A percentile compares a stretch with the other conserved stretches of the same genome.
phyloP scores from a whole-genome alignment of 2,329 filamentous ascomycete genomes.

The Arthrobotrys musiformis region DNA sequence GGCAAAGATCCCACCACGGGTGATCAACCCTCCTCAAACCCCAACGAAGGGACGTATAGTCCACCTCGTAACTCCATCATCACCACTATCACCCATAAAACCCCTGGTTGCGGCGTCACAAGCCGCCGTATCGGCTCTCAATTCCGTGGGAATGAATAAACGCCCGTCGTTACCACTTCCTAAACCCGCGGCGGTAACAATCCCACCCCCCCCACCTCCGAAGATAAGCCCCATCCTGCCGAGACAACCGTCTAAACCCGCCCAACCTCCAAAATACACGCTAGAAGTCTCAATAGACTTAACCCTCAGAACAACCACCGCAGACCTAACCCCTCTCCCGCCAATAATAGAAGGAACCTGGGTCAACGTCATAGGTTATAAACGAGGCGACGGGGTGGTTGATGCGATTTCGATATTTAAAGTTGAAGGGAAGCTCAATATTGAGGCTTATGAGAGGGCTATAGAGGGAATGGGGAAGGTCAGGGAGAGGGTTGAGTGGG shows the following conservation, averaged over 20 bases:
- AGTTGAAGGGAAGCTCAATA: conserved; percentile 7
- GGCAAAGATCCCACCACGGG: not conserved
- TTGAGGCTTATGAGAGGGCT: conserved; percentile 36
- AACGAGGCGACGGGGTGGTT: conserved; percentile 14
- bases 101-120: not conserved
- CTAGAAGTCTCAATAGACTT: conserved; percentile 18
- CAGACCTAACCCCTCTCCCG: not conserved
- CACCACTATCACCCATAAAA: not conserved
- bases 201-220: not conserved
- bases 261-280: not conserved
- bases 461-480: conserved; percentile 11
- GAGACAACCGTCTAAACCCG: not conserved
- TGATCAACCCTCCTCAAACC: not conserved
- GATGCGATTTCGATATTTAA: conserved; percentile 28
- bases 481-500: conserved; percentile 33
- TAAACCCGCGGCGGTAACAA: not conserved
- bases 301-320: not conserved
- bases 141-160: not conserved
- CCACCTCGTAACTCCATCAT: not conserved
- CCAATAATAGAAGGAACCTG: conserved; percentile 31
- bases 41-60: not conserved
- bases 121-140: not conserved
- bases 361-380: conserved; percentile 41
- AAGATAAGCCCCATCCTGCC: too few relatives aligned
- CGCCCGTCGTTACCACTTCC: not conserved